A percentile compares a stretch with the other conserved stretches of the same genome.
phyloP scores from a whole-genome alignment of 208 protist species.

The Jaenimonas drosophilae region DNA sequence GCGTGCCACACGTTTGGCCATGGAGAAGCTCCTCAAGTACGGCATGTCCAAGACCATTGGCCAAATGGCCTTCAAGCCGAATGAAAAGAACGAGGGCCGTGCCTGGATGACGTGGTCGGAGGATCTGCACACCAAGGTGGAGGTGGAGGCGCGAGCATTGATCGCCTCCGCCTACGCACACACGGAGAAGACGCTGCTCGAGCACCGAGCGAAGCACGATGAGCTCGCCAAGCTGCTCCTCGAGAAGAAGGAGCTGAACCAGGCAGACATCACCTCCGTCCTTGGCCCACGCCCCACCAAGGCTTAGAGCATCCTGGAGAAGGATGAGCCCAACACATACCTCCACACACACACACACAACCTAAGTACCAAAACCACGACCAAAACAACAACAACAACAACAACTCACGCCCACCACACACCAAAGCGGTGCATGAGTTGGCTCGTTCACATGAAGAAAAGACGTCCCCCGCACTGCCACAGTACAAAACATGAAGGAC shows the following conservation, averaged over 20 bases:
- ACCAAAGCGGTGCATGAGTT: too few species aligned
- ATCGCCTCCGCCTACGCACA: slow-evolving; percentile 59
- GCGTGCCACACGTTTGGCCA: slow-evolving; percentile 75
- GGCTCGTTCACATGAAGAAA: too few species aligned
- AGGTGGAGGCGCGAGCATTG: slow-evolving; percentile 67
- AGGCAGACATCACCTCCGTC: slow-evolving; percentile 62
- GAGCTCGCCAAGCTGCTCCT: slow-evolving; percentile 66
- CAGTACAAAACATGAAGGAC: too few species aligned
- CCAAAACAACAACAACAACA: too few species aligned
- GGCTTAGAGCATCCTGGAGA: too few species aligned
- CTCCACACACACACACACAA: slow-evolving; percentile 1
- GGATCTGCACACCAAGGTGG: slow-evolving; percentile 77
- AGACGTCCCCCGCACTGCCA: too few species aligned
- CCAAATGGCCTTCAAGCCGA: slow-evolving; percentile 83
- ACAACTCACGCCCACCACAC: too few species aligned
- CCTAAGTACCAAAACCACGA: not conserved
- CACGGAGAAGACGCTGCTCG: slow-evolving; percentile 53
- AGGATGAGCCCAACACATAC: too few species aligned
- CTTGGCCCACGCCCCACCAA: slow-evolving; percentile 71
- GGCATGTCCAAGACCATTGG: slow-evolving; percentile 85
- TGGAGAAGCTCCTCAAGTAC: slow-evolving; percentile 83
- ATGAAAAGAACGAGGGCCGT: slow-evolving; percentile 81
- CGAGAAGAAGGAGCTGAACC: slow-evolving; percentile 81
- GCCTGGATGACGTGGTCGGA: slow-evolving; percentile 88
- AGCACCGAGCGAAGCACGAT: slow-evolving; percentile 62